Percentiles rank a stretch among this genome's conserved stretches.
These are phyloP conservation scores for Debaryomycetaceae sp. DNA, from an alignment of 1,139 yeast genomes.

Conservation along the genomic window DNA sequence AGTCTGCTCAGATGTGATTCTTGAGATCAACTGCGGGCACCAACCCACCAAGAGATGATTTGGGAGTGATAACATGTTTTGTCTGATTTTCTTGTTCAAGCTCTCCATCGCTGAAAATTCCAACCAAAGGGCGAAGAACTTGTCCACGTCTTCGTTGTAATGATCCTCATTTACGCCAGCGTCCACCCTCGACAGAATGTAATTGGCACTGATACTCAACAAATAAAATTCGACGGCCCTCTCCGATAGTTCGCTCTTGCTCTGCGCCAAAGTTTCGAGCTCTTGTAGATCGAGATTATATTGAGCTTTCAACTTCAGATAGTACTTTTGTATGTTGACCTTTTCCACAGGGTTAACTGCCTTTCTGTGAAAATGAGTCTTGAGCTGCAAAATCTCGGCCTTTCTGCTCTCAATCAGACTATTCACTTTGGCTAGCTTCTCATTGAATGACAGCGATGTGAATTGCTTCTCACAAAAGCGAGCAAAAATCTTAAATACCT, in stretches of 20 bases:
- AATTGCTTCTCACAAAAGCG: conserved; percentile 71
- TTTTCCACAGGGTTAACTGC: conserved; percentile 41
- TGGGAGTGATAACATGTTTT: conserved; percentile 42
- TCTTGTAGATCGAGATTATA: conserved; percentile 47
- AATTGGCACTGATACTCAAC: conserved; percentile 34
- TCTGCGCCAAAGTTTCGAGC: conserved; percentile 31
- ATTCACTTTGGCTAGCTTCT: conserved; percentile 40
- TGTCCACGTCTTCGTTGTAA: conserved; percentile 66
- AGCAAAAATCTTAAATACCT: conserved; percentile 59
- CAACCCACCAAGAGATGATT: conserved; percentile 66
- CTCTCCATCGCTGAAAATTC: conserved; percentile 46
- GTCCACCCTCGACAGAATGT: conserved; percentile 22
- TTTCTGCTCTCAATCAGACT: conserved; percentile 25
- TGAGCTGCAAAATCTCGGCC: conserved; percentile 47
- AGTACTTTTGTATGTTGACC: conserved; percentile 48
- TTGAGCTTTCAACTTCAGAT: conserved; percentile 43
- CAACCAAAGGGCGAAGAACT: conserved; percentile 85
- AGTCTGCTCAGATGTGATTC: conserved; percentile 48
- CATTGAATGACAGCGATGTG: conserved; percentile 38
- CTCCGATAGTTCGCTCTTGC: conserved; percentile 41
- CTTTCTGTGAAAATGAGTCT: conserved; percentile 35
- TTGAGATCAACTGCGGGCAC: conserved; percentile 79
- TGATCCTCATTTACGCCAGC: too few relatives aligned
- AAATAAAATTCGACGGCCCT: conserved; percentile 62
- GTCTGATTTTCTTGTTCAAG: conserved; percentile 31